Evolutionary conservation across 1,139 yeast genomes (phyloP).

Genomic region (Blastobotrys indianensis): DNA sequence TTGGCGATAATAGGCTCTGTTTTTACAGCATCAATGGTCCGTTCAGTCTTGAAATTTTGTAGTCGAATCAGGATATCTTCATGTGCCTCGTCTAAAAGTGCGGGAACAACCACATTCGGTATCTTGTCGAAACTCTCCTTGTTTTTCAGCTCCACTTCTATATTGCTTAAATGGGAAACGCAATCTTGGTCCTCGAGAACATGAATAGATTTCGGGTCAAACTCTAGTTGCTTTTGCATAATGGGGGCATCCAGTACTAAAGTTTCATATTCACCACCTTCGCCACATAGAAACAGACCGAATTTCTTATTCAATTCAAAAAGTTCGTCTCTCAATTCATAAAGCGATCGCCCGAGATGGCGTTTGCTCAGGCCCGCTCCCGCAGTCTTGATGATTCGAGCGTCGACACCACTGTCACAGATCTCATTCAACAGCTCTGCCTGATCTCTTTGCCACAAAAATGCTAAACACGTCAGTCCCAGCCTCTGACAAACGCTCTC

Average conservation of each 20-base stretch:
- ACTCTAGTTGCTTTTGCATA: constrained; percentile 51
- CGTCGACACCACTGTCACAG: constrained; percentile 68
- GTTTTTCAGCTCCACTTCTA: constrained; percentile 36
- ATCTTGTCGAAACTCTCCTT: constrained; percentile 19
- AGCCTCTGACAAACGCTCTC: constrained; percentile 80
- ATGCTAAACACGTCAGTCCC: constrained; percentile 64
- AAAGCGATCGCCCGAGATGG: constrained; percentile 65
- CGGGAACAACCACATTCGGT: constrained; percentile 33
- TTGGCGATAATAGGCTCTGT: background rate
- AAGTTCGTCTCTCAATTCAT: constrained; percentile 55
- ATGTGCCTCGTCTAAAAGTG: constrained; percentile 44
- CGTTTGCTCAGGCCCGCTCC: constrained; percentile 68
- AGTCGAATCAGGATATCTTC: background rate
- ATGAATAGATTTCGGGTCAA: constrained; percentile 42
- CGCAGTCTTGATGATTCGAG: constrained; percentile 85
- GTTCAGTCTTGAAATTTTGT: no score
- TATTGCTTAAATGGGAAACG: constrained; percentile 54
- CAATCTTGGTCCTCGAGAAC: constrained; percentile 49
- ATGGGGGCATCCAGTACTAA: constrained; percentile 86
- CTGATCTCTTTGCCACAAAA: constrained; percentile 87
- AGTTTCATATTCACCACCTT: constrained; percentile 97
- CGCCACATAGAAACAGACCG: constrained; percentile 93
- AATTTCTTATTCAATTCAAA: constrained; percentile 53
- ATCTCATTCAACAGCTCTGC: constrained; percentile 73
- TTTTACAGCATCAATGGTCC: background rate